phyloP scores from a whole-genome alignment of 2,329 filamentous ascomycete species.

The Diplodia sapinea region DNA sequence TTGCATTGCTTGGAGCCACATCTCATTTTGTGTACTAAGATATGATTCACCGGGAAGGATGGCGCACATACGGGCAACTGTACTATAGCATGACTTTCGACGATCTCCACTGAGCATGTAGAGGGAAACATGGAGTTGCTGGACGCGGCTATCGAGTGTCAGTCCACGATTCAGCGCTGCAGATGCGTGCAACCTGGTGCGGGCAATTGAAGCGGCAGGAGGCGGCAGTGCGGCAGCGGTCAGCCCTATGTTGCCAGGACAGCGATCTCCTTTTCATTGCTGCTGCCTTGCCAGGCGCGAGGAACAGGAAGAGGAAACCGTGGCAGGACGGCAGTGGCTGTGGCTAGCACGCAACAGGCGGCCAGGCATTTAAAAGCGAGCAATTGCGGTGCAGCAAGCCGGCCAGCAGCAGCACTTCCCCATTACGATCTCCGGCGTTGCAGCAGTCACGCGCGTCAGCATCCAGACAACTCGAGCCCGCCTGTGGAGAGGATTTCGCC shows the following conservation, averaged over 20 bases:
- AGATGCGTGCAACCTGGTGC: not conserved
- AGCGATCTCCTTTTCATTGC: conserved; percentile 25
- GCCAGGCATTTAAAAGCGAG: not conserved
- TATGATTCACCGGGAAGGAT: not conserved
- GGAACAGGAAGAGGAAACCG: conserved; percentile 5
- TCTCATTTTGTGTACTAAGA: conserved; percentile 15
- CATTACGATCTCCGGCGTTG: conserved; percentile 1
- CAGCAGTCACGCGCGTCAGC: conserved; percentile 29
- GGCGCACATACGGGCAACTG: conserved; percentile 3
- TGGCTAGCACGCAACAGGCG: not conserved
- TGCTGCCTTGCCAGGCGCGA: conserved; percentile 17
- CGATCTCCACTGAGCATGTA: conserved; percentile 16
- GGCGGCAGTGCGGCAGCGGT: conserved; percentile 9
- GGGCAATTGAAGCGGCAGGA: conserved; percentile 11
- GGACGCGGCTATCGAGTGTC: too few relatives aligned
- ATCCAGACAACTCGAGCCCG: conserved; percentile 14
- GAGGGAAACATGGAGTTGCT: not conserved
- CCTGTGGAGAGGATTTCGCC: conserved; percentile 30
- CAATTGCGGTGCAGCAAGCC: not conserved
- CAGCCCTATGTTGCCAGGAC: conserved; percentile 24
- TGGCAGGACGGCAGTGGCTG: conserved; percentile 15
- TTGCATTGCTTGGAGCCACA: conserved; percentile 12
- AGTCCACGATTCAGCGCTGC: not conserved
- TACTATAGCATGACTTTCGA: conserved; percentile 6
- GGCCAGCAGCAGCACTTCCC: conserved; percentile 4